phyloP scores from a whole-genome alignment of 768 basidiomycete species.

The Mycena galericulata region DNA sequence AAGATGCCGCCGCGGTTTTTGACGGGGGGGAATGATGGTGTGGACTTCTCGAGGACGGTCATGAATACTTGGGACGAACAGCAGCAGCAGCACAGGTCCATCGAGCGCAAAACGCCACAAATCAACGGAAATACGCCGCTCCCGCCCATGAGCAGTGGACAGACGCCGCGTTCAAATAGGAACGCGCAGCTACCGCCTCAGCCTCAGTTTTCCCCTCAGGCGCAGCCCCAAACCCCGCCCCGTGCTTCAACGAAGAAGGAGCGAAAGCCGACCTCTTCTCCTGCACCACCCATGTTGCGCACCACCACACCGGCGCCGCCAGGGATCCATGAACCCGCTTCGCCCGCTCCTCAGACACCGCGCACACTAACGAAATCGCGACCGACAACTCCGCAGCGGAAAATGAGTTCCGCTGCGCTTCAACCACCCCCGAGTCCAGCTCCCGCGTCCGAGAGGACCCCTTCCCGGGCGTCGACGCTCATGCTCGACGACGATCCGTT shows the following conservation, averaged over 20 bases:
- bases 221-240: slow-evolving; percentile 27
- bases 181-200: slow-evolving; percentile 23
- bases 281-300: neutral
- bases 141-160: neutral
- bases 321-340: neutral
- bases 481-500: slow-evolving; percentile 67
- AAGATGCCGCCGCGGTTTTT: slow-evolving; percentile 22
- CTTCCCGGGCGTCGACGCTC: slow-evolving; percentile 49
- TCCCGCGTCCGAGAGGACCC: slow-evolving; percentile 26
- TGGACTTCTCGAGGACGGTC: slow-evolving; percentile 20
- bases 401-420: slow-evolving; percentile 24
- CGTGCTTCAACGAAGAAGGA: slow-evolving; percentile 15
- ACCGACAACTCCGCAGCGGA: slow-evolving; percentile 29
- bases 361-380: slow-evolving; percentile 27
- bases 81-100: slow-evolving; percentile 28
- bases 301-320: no score
- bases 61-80: slow-evolving; percentile 26
- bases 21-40: slow-evolving; percentile 16
- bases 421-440: slow-evolving; percentile 23
- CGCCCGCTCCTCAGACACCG: slow-evolving; percentile 23
- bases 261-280: neutral
- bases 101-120: slow-evolving; percentile 23
- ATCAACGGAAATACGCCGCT: slow-evolving; percentile 25
- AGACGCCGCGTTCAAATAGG: slow-evolving; percentile 14
- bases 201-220: slow-evolving; percentile 24